phyloP scores from a whole-genome alignment of 331 rosid genomes.

The Cydonia oblonga region DNA sequence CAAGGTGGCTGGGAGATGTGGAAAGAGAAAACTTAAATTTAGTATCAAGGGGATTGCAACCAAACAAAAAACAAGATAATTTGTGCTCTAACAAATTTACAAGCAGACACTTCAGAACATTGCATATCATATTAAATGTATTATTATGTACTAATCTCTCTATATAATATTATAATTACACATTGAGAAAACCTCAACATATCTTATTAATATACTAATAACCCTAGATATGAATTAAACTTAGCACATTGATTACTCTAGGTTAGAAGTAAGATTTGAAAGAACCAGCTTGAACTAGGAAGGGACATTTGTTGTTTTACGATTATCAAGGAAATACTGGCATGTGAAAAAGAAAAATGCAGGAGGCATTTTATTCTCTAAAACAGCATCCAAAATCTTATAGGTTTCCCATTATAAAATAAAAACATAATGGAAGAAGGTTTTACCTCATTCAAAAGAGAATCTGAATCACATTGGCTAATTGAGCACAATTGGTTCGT shows the following conservation, averaged over 20 bases:
- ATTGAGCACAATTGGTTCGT: slow-evolving; percentile 92
- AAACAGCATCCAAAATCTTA: not conserved
- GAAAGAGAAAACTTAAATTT: slow-evolving; percentile 35
- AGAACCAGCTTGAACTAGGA: not conserved
- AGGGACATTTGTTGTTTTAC: not conserved
- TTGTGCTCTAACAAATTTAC: not conserved
- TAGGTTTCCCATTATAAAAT: not conserved
- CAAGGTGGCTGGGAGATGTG: slow-evolving; percentile 90
- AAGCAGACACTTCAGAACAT: not conserved
- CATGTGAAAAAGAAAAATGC: not conserved
- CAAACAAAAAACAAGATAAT: not conserved
- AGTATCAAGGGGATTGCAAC: slow-evolving; percentile 11
- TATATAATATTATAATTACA: not conserved
- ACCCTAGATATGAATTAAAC: not conserved
- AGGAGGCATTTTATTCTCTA: not conserved
- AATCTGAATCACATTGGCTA: slow-evolving; percentile 78
- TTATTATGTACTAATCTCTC: not conserved
- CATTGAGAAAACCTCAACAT: not conserved
- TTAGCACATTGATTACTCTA: not conserved
- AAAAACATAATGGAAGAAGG: too few species aligned
- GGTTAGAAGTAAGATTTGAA: not conserved
- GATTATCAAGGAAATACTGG: not conserved
- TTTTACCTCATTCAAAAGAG: slow-evolving; percentile 84
- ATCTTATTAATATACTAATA: not conserved
- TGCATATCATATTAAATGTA: not conserved